Evolutionary conservation across 306 rosid genomes (phyloP).

Genomic region (Vigna radiata): DNA sequence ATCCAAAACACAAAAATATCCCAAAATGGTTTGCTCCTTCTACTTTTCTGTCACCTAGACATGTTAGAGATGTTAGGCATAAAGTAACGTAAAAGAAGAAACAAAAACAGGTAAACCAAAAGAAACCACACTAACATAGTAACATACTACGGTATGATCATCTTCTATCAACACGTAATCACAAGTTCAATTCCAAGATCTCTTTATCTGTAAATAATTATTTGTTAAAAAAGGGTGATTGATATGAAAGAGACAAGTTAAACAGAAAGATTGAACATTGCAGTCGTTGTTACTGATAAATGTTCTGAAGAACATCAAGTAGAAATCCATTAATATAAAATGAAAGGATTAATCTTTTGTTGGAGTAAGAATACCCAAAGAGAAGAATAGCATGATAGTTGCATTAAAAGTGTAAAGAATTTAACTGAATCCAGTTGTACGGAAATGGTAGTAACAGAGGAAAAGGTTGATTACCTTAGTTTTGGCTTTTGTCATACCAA

Average conservation of each 20-base stretch:
- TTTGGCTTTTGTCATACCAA: constrained; percentile 47
- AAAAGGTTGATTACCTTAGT: neutral
- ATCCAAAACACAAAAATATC: neutral
- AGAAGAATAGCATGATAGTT: neutral
- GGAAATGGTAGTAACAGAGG: constrained; percentile 44
- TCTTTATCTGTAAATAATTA: too few species aligned
- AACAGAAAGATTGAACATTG: too few species aligned
- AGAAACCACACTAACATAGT: neutral
- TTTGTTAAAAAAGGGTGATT: too few species aligned
- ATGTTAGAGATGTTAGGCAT: constrained; percentile 47
- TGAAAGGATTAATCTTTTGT: too few species aligned
- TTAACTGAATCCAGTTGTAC: constrained; percentile 36
- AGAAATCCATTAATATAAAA: too few species aligned
- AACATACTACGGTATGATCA: neutral
- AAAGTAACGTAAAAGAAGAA: constrained; percentile 30
- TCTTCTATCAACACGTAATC: neutral
- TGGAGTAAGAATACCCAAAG: too few species aligned
- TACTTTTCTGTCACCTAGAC: constrained; percentile 3
- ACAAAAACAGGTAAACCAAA: neutral
- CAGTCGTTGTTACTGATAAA: too few species aligned
- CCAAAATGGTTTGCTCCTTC: constrained; percentile 37
- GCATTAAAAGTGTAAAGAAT: constrained; percentile 11
- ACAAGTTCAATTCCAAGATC: too few species aligned
- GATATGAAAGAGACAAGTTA: too few species aligned
- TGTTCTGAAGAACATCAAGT: too few species aligned